Evolutionary conservation across 2,329 filamentous ascomycete species (phyloP).

Genomic region (Colletotrichum gigasporum): DNA sequence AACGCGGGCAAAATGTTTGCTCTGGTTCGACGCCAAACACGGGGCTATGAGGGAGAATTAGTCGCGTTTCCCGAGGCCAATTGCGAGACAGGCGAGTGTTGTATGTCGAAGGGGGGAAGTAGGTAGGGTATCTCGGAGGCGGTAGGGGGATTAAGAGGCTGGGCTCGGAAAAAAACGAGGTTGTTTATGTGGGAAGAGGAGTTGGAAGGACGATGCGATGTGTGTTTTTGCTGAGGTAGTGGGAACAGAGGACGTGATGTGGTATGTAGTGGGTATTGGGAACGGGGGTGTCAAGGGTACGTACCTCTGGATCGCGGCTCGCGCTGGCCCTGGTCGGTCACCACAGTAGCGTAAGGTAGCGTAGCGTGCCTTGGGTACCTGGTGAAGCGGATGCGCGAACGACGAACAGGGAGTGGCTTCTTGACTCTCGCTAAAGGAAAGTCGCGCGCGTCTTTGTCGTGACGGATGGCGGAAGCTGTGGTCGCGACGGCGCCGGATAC

Average conservation of each 20-base stretch:
- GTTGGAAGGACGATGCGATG: constrained; percentile 14
- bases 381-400: constrained; percentile 18
- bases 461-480: not conserved
- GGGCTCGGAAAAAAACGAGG: not conserved
- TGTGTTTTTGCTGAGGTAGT: constrained; percentile 32
- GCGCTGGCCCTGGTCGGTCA: constrained; percentile 25
- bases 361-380: too few relatives aligned
- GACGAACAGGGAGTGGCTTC: constrained; percentile 26
- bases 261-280: constrained; percentile 30
- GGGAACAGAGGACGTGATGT: constrained; percentile 32
- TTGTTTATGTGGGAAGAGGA: constrained; percentile 25
- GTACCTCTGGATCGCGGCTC: constrained; percentile 22
- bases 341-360: constrained; percentile 26
- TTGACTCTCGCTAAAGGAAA: constrained; percentile 21
- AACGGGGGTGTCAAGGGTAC: constrained; percentile 20
- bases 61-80: constrained; percentile 23
- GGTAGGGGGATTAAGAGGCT: not conserved
- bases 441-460: constrained; percentile 25
- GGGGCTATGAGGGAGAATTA: constrained; percentile 3
- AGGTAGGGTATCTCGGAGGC: constrained; percentile 2
- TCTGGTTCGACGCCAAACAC: constrained; percentile 25
- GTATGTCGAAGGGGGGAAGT: not conserved
- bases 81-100: not conserved
- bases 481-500: constrained; percentile 1
- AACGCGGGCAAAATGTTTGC: constrained; percentile 22